Conservation (phyloP, 306 rosid genomes). For the Cicer judaicum region DNA sequence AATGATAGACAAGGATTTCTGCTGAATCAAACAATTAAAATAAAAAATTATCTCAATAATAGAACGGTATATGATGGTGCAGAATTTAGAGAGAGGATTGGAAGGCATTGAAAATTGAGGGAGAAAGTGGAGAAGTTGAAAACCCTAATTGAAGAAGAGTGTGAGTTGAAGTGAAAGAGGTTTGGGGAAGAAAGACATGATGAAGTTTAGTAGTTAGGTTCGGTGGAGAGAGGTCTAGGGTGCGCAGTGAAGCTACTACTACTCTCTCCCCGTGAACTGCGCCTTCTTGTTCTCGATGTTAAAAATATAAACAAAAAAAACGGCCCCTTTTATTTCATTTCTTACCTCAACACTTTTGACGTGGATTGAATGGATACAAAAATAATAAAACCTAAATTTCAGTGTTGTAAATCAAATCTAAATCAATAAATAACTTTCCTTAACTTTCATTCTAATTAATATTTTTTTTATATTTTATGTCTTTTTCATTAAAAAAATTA, state of each 20-base stretch:
- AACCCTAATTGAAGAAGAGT: conserved; percentile 42
- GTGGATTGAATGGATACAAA: not conserved
- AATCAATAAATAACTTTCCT: no score
- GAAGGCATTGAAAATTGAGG: conserved; percentile 54
- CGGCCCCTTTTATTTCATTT: not conserved
- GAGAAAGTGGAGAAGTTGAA: not conserved
- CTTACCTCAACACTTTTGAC: conserved; percentile 3
- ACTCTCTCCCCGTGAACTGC: conserved; percentile 45
- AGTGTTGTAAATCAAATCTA: not conserved
- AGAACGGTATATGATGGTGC: conserved; percentile 49
- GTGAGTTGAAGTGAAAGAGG: not conserved
- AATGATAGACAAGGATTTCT: conserved; percentile 35
- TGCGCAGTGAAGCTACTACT: conserved; percentile 26
- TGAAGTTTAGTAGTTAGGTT: not conserved
- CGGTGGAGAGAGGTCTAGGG: conserved; percentile 15
- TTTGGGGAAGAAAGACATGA: not conserved
- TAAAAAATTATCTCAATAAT: conserved; percentile 52
- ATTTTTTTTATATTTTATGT: no score
- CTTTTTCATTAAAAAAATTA: no score
- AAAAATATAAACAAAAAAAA: conserved; percentile 3
- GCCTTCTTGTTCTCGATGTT: conserved; percentile 22
- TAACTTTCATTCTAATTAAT: no score
- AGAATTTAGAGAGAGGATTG: conserved; percentile 43
- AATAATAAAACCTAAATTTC: conserved; percentile 3
- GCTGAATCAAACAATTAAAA: conserved; percentile 37